A percentile compares a stretch with the other conserved stretches of the same genome.
phyloP scores from a whole-genome alignment of 176 grass and related monocot genomes.

The Elymus sibiricus region DNA sequence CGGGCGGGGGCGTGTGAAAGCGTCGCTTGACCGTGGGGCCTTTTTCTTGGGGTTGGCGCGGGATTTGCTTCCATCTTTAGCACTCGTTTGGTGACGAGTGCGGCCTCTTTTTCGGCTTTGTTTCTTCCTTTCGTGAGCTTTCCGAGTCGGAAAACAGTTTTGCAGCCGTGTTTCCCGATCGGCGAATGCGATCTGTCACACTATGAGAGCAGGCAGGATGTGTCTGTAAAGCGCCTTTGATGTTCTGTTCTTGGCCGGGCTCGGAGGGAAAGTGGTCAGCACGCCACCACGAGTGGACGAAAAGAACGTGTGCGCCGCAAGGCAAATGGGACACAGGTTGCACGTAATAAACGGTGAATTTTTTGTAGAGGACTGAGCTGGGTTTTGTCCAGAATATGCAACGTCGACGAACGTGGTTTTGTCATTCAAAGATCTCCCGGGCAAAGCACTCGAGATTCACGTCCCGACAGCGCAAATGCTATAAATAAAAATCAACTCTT shows the following conservation, averaged over 20 bases:
- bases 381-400: no score
- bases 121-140: background rate
- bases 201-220: background rate
- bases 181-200: background rate
- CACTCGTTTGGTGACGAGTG: background rate
- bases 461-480: conserved; percentile 17
- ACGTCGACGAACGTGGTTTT: no score
- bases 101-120: background rate
- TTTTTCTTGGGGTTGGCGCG: background rate
- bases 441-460: conserved; percentile 34
- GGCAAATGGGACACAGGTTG: no score
- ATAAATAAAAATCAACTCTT: background rate
- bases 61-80: background rate
- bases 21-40: conserved; percentile 1
- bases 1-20: conserved; percentile 23
- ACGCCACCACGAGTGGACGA: background rate
- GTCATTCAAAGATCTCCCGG: background rate
- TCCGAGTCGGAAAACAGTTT: background rate
- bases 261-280: background rate
- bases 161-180: background rate
- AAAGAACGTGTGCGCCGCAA: no score
- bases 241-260: background rate
- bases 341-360: background rate
- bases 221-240: background rate
- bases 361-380: no score